Evolutionary conservation across 139 green algal species (phyloP).

Genomic region (Closterium sp.): DNA sequence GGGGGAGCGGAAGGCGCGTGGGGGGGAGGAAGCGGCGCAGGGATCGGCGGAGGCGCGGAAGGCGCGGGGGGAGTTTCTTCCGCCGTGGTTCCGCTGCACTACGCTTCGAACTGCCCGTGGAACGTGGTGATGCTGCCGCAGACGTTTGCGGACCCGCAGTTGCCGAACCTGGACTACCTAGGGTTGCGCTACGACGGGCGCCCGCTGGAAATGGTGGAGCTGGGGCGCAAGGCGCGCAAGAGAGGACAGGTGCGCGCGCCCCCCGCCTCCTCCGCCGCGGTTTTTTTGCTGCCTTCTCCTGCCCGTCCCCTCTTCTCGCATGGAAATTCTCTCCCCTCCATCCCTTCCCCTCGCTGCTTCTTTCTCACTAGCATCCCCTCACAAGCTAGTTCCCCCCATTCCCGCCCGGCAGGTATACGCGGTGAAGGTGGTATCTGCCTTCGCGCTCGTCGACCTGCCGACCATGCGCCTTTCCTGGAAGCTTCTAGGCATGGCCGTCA

Average conservation of each 20-base stretch:
- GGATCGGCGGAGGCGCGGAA: neutral
- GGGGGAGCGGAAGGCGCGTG: neutral
- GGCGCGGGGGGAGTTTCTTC: neutral
- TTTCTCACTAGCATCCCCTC: neutral
- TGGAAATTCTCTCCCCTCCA: no score
- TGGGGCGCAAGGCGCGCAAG: neutral
- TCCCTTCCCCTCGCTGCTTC: no score
- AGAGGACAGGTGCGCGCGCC: neutral
- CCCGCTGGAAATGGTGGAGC: slow-evolving; percentile 21
- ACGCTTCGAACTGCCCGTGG: slow-evolving; percentile 13
- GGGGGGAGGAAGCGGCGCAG: neutral
- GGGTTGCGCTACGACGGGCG: slow-evolving; percentile 27
- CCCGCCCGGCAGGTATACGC: slow-evolving; percentile 7
- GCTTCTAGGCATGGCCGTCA: neutral
- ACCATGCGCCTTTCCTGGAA: slow-evolving; percentile 25
- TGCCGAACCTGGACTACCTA: slow-evolving; percentile 19
- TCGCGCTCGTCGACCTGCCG: slow-evolving; percentile 4
- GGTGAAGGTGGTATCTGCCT: slow-evolving; percentile 20
- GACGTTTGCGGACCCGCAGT: slow-evolving; percentile 13
- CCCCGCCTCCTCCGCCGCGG: no score
- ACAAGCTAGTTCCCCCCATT: neutral
- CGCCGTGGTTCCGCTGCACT: neutral
- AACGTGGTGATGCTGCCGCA: slow-evolving; percentile 27
- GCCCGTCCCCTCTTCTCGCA: neutral
- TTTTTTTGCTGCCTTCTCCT: no score